Base-by-base conservation (phyloP, 306 rosid genomes). In the Corylus avellana region DNA sequence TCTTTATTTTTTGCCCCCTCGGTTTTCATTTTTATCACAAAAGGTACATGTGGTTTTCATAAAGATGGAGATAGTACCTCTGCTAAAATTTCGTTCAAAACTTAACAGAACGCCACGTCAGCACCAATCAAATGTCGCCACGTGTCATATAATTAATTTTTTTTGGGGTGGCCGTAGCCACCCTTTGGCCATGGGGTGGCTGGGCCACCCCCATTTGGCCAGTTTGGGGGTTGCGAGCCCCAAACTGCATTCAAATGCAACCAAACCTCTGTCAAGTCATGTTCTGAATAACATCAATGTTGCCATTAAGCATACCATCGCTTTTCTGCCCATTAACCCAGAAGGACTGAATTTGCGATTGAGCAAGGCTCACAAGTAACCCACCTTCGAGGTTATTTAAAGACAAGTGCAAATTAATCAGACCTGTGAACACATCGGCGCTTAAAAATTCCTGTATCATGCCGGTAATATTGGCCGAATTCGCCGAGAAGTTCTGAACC, bases 291-390 rank as follows among this genome's bases (percentile, higher is more conserved):
- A 92, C 89, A 47, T 70, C 88, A 55, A 89, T 78, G 20, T 18
- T 16, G 27, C 98, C 97, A 74, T 77, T 80, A 62, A 92, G 93
- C 87, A 80, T 89, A 8, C 50, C 80, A 0, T 29, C 78, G 71
- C 97, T 85, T 22, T 69, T 69, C 37, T 94, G 98, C 54, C 98
- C 98, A 81, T 94, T 94, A 70, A 94, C 75, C 98, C 96, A 94
- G 72, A 94, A 59, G 69, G 94, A 87, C 87, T 83, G 85, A 78
- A 94, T 75, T 64, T 86, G 88, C 3, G 89, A 87, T 8, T 87
- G 81, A 1, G 90, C 70, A 59, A 92, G 86, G 75, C 85, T 76
- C 63, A 17, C 22, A 4, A 94, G 98, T 79, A 94, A 80, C 1
- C 75, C 85, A 0, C 97, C 97, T 66, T 87, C 85, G 1, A 94